Evolutionary conservation across 164 flowering plant species (phyloP), one percentile per base, ranked within the genome.

Genomic region (Protea cynaroides): DNA sequence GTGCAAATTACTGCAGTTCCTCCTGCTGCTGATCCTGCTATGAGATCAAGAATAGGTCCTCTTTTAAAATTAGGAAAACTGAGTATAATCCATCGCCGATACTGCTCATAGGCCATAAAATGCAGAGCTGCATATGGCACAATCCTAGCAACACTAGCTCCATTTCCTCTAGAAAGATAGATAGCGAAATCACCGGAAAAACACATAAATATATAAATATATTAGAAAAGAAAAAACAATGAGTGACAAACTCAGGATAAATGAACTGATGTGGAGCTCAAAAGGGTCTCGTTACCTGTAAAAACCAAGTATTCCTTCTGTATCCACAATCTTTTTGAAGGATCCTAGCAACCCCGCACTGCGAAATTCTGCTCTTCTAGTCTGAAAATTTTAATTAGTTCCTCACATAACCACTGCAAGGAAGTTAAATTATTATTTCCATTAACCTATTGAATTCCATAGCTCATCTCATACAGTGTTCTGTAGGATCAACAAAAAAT

Each of bases 41-140:
- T 62, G 43, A 95, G 90, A 80, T 95, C 99, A 65, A 95, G 96
- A 37, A 80, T 81, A 51, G 99, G 96, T 50, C 97, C 99, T 74
- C 85, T 84, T 53, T 82, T 71, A 61, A 84, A 50, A 24, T 67
- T 79, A 66, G 99, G 99, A 74, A 78, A 84, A 24, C 76, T 60
- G 5, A 66, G 75, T 34, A 84, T 83, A 47, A 95, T 89, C 97
- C 90, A 86, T 63, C 94, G 78, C 0, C 97, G 84, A 62, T 95
- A 95, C 69, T 95, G 76, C 74, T 95, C 99, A 66, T 95, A 95
- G 0, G 89, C 79, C 99, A 92, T 92, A 71, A 78, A 95, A 74
- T 95, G 99, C 69, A 92, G 70, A 47, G 97, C 99, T 50, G 99
- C 99, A 76, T 95, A 92, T 12, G 99, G 99, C 63, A 95, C 94